Conservation (phyloP, 1,284 basidiomycete genomes). For the Apiotrichum laibachii region DNA sequence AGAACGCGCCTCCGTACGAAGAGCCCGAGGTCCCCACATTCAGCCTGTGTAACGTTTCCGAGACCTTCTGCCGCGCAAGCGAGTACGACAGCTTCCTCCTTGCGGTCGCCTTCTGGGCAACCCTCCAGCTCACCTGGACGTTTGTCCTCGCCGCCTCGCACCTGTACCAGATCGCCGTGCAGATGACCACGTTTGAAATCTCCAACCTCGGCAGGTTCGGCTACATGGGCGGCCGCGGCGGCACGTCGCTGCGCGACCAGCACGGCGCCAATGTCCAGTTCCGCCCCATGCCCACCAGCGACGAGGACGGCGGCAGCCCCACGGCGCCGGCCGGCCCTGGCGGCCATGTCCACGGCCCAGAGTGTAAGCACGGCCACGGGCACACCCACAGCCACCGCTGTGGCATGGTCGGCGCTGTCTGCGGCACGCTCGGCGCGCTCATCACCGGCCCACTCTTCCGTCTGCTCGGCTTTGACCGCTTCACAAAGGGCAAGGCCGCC, state of each 20-base stretch:
- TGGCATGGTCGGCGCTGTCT: slow-evolving; percentile 38
- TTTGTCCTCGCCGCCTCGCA: slow-evolving; percentile 79
- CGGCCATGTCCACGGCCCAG: slow-evolving; percentile 9
- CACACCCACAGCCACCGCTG: slow-evolving; percentile 47
- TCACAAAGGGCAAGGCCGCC: slow-evolving; percentile 83
- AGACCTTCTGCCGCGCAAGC: slow-evolving; percentile 64
- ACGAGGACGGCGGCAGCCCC: background rate
- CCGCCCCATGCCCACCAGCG: slow-evolving; percentile 13
- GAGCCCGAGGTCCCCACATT: slow-evolving; percentile 54
- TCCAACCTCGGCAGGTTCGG: slow-evolving; percentile 92
- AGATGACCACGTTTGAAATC: slow-evolving; percentile 96
- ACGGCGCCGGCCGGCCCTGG: background rate
- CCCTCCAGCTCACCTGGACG: slow-evolving; percentile 91
- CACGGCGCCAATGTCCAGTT: slow-evolving; percentile 41
- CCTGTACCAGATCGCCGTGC: slow-evolving; percentile 84
- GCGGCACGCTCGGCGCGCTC: slow-evolving; percentile 24
- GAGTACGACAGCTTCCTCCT: slow-evolving; percentile 77
- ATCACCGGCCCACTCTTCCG: slow-evolving; percentile 61
- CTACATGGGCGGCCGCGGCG: slow-evolving; percentile 88
- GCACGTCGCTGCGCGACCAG: slow-evolving; percentile 54
- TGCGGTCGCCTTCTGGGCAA: slow-evolving; percentile 75
- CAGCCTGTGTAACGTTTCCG: slow-evolving; percentile 63
- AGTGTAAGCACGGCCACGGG: slow-evolving; percentile 16
- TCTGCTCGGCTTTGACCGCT: slow-evolving; percentile 86
- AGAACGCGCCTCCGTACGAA: slow-evolving; percentile 51